Evolutionary conservation across 2,329 filamentous ascomycete genomes (phyloP), one percentile per base, ranked within the genome.

Genomic region (Ambrosiella beaveri): DNA sequence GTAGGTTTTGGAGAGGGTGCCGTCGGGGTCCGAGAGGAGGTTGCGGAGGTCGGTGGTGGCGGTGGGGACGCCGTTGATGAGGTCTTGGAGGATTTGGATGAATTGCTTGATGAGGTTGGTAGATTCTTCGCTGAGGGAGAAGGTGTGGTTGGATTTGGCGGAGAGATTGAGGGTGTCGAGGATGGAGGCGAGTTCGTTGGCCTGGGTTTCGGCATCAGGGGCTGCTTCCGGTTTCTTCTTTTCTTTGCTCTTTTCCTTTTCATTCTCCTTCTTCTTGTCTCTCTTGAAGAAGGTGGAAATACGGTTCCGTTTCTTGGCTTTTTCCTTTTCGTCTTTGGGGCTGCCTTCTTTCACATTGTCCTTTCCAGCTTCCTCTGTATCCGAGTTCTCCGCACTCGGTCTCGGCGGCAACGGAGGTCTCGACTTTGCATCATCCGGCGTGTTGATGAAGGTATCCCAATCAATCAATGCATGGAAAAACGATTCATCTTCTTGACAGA

Each of bases 31-130:
- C 60, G 82, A 78, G 49, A 84, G 69, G 19, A 85, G 75, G 12
- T 67, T 65, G 2, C 74, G 81, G n/a, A 98, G 82, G 68, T 98
- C 93, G 66, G 85, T 78, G 69, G 94, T 95, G 2, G 93, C 93
- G 0, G 91, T 96, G 2, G 93, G 93, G 1, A 88, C 93, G 62
- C 93, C 93, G 67, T 89, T 90, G 65, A 93, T 80, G 13, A 96
- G 79, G 68, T 98, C 93, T 67, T 91, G 93, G 66, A 98, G 85
- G 39, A 96, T 84, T 58, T 89, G 75, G 1, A 88, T 94, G 75
- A 98, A 98, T 62, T 84, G 81, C 57, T 82, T 79, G 56, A 95
- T 79, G 37, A 95, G 77, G 15, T 37, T 8, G 8, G 36, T 38
- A 0, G 88, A 91, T 64, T 95, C 89, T 60, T 81, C 79, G n/a